Conservation (phyloP, 257 asterid genomes). For the Solanum phureja region DNA sequence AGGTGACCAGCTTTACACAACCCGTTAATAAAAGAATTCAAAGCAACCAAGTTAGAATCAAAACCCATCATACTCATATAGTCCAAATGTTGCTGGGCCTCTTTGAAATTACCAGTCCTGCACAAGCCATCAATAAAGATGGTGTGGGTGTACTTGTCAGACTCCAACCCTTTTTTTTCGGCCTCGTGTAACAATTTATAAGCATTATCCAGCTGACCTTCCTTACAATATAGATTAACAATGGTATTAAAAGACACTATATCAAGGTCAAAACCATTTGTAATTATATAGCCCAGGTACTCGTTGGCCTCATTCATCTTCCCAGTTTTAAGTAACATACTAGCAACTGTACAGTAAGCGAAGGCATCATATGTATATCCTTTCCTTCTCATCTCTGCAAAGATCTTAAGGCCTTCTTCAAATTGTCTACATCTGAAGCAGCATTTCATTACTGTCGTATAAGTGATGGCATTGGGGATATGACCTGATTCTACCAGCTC, state of each 20-base stretch:
- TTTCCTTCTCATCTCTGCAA: constrained; percentile 62
- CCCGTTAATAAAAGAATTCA: constrained; percentile 56
- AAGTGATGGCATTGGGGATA: constrained; percentile 71
- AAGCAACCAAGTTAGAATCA: constrained; percentile 53
- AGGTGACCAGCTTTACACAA: constrained; percentile 55
- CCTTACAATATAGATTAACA: constrained; percentile 56
- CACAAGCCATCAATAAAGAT: constrained; percentile 78
- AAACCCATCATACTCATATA: constrained; percentile 44
- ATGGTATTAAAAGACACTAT: constrained; percentile 63
- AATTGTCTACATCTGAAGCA: constrained; percentile 40
- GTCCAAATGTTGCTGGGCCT: constrained; percentile 42
- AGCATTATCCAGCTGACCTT: constrained; percentile 52
- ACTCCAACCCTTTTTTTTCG: constrained; percentile 43
- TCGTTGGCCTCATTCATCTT: constrained; percentile 32
- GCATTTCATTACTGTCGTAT: constrained; percentile 68
- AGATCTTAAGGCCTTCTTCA: constrained; percentile 51
- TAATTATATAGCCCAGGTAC: constrained; percentile 53
- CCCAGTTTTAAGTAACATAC: constrained; percentile 52
- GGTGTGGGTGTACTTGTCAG: constrained; percentile 65
- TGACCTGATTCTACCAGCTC: constrained; percentile 52
- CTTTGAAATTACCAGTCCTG: constrained; percentile 48
- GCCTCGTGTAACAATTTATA: constrained; percentile 34
- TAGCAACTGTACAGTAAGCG: constrained; percentile 64
- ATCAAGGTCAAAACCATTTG: constrained; percentile 70
- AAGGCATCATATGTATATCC: constrained; percentile 77